Percentiles rank a stretch among this genome's conserved stretches.
These are phyloP conservation scores for Ophiostoma perfectum DNA, from an alignment of 2,329 filamentous ascomycete genomes.

Conservation along the genomic window DNA sequence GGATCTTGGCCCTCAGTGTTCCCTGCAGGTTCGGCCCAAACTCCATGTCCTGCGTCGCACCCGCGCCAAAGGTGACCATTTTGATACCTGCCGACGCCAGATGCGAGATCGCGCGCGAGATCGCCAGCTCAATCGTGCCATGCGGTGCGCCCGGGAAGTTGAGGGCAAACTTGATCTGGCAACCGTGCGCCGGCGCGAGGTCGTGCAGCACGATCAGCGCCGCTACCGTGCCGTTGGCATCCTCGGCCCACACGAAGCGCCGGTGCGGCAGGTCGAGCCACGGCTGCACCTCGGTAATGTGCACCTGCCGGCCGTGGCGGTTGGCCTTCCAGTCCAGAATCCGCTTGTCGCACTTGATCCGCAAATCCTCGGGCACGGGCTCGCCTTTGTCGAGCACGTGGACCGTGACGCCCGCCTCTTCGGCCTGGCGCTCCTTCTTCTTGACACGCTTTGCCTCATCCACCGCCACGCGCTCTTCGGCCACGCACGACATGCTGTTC, in stretches of 20 bases:
- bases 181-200: constrained; percentile 73
- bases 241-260: constrained; percentile 77
- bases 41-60: constrained; percentile 66
- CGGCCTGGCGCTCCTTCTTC: constrained; percentile 72
- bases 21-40: constrained; percentile 79
- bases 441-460: constrained; percentile 47
- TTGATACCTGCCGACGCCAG: constrained; percentile 52
- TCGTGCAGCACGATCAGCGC: constrained; percentile 79
- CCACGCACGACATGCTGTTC: constrained; percentile 82
- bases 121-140: constrained; percentile 78
- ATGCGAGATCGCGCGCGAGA: constrained; percentile 59
- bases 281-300: constrained; percentile 81
- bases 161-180: constrained; percentile 94
- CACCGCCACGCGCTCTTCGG: constrained; percentile 77
- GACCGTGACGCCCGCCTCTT: constrained; percentile 79
- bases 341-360: constrained; percentile 62
- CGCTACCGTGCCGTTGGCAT: constrained; percentile 64
- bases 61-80: constrained; percentile 79
- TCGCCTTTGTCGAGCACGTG: constrained; percentile 51
- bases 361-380: constrained; percentile 58
- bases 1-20: constrained; percentile 71
- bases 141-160: constrained; percentile 85
- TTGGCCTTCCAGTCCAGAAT: constrained; percentile 73
- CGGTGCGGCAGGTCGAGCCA: constrained; percentile 82
- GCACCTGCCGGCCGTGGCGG: constrained; percentile 80